These are phyloP conservation scores for Pestalotiopsis sp. DNA, from an alignment of 2,329 filamentous ascomycete species.

Conservation along the genomic window DNA sequence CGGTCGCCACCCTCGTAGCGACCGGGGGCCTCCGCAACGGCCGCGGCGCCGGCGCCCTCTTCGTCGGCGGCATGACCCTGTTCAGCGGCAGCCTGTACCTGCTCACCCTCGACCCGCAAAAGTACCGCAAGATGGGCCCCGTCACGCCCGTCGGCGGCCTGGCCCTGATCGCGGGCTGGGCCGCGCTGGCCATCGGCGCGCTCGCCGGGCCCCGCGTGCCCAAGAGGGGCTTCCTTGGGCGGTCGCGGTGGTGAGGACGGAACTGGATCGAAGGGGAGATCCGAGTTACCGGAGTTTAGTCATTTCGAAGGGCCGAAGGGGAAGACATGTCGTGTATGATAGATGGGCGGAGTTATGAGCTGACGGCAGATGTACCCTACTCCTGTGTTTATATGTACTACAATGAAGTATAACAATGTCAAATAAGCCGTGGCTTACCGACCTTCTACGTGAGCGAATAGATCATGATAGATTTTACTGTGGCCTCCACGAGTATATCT, in stretches of 20 bases:
- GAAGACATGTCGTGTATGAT: neutral
- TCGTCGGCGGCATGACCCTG: constrained; percentile 67
- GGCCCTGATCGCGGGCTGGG: constrained; percentile 67
- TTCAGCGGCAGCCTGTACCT: constrained; percentile 70
- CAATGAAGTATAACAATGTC: too few relatives aligned
- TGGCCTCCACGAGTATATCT: too few relatives aligned
- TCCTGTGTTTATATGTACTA: neutral
- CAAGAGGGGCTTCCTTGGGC: too few relatives aligned
- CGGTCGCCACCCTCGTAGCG: constrained; percentile 60
- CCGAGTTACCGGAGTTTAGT: neutral
- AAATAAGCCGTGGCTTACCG: too few relatives aligned
- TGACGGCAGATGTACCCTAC: neutral
- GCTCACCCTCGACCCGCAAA: constrained; percentile 62
- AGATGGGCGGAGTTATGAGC: too few relatives aligned
- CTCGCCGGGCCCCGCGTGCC: constrained; percentile 5
- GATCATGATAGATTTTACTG: too few relatives aligned
- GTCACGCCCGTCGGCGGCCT: constrained; percentile 67
- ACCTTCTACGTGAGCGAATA: too few relatives aligned
- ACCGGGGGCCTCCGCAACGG: constrained; percentile 53
- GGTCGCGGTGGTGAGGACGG: neutral
- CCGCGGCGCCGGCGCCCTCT: constrained; percentile 59
- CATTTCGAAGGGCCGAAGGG: neutral
- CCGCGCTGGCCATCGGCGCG: constrained; percentile 38
- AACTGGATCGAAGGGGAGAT: neutral
- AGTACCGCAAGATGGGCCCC: constrained; percentile 62